Base-by-base conservation (phyloP, 1,284 basidiomycete genomes). In the Prillingera fragicola region DNA sequence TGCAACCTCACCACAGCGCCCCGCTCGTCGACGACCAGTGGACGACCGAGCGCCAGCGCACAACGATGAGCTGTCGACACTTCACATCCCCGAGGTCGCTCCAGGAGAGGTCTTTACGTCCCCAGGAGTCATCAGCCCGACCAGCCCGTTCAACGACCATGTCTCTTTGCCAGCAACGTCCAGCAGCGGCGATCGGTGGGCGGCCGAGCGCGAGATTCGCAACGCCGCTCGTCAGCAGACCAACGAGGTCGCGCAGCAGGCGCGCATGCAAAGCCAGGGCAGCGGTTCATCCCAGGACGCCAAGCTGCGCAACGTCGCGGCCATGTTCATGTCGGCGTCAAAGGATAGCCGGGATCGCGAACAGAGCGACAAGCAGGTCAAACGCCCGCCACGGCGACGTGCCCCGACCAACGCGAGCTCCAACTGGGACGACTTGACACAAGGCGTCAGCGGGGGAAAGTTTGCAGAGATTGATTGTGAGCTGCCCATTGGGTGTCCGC, bases 401-500 rank as follows among this genome's bases (percentile, higher is more conserved):
- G 27, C 51, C 14, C 42, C 49, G 3, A 39, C 34, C 13, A 55
- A 62, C 21, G 52, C 62, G 13, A n/a, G n/a, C n/a, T n/a, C n/a
- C n/a, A 38, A 36, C 9, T 55, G 53, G 59, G 50, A 66, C 15
- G 49, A 48, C 8, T 37, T 52, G 31, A 27, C 33, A 34, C 39
- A 46, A 40, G 62, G 60, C 45, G 34, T 33, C 24, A 43, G 62
- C 40, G 60, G 56, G 18, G 62, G 60, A 33, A 55, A 63, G 46
- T 71, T 69, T 47, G 66, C 57, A 6, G 70, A 72, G 42, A 60
- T 74, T 18, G 71, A 74, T 53, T 50, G 65, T 60, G 52, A 34
- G 64, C 48, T 14, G 32, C 3, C 25, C 2, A 14, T 10, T 1
- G 21, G 22, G 22, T 22, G 41, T 15, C 13, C 31, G 27, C 28